Evolutionary conservation across 257 asterid genomes (phyloP).

Genomic region (Penstemon barbatus): DNA sequence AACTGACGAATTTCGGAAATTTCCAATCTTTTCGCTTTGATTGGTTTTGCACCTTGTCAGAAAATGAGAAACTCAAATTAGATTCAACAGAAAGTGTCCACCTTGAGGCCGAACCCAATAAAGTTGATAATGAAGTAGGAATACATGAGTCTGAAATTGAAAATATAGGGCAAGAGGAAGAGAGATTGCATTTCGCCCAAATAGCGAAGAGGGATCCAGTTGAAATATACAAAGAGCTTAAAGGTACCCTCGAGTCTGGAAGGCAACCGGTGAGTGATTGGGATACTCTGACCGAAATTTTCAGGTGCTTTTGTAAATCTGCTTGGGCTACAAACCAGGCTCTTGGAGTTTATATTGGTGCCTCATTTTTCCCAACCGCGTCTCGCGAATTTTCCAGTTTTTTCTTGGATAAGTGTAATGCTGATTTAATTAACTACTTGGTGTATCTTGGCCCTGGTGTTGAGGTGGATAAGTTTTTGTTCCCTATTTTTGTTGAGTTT

Average conservation of each 20-base stretch:
- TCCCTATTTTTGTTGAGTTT: constrained; percentile 84
- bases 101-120: constrained; percentile 27
- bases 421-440: constrained; percentile 57
- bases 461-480: constrained; percentile 70
- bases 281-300: constrained; percentile 54
- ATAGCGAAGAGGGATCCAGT: constrained; percentile 54
- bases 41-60: constrained; percentile 45
- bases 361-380: constrained; percentile 72
- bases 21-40: constrained; percentile 25
- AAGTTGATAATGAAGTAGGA: constrained; percentile 31
- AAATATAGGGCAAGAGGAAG: constrained; percentile 25
- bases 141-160: constrained; percentile 19
- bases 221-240: constrained; percentile 64
- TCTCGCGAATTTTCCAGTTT: constrained; percentile 55
- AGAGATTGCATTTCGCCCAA: constrained; percentile 33
- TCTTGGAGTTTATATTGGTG: constrained; percentile 75
- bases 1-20: constrained; percentile 22
- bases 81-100: constrained; percentile 28
- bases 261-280: constrained; percentile 45
- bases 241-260: constrained; percentile 31
- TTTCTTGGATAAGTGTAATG: constrained; percentile 49
- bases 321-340: constrained; percentile 91
- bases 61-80: constrained; percentile 20
- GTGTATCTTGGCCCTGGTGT: constrained; percentile 63
- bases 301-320: constrained; percentile 56